Conservation (phyloP, 257 asterid genomes). For the Leonotis leonurus region DNA sequence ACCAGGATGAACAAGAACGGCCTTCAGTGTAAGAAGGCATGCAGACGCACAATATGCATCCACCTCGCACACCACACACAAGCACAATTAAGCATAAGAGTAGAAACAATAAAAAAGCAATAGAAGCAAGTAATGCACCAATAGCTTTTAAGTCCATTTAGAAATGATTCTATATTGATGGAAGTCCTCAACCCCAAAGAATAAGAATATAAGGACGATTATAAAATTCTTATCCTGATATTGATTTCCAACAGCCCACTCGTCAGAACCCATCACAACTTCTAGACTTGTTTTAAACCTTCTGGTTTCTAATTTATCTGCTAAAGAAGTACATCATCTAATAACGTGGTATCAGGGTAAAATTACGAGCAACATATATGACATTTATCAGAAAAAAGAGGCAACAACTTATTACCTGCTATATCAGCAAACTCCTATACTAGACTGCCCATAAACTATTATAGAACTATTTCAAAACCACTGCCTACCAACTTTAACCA, state of each 20-base stretch:
- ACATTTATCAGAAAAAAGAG: not conserved
- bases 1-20: conserved; percentile 23
- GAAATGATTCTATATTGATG: not conserved
- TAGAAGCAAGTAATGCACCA: not conserved
- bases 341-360: not conserved
- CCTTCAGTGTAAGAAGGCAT: conserved; percentile 20
- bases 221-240: no score
- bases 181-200: not conserved
- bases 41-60: conserved; percentile 25
- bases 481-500: conserved; percentile 7
- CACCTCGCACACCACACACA: conserved; percentile 14
- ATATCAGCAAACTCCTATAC: not conserved
- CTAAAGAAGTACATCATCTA: not conserved
- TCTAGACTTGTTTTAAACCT: not conserved
- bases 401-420: not conserved
- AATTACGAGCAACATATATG: not conserved
- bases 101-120: not conserved
- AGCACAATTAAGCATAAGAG: not conserved
- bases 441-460: not conserved
- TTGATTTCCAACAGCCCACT: no score
- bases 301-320: not conserved
- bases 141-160: not conserved
- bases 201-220: not conserved
- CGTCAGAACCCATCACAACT: not conserved
- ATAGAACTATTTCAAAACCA: not conserved